These are phyloP conservation scores for Exophiala xenobiotica DNA, from an alignment of 2,329 filamentous ascomycete species.

Conservation along the genomic window DNA sequence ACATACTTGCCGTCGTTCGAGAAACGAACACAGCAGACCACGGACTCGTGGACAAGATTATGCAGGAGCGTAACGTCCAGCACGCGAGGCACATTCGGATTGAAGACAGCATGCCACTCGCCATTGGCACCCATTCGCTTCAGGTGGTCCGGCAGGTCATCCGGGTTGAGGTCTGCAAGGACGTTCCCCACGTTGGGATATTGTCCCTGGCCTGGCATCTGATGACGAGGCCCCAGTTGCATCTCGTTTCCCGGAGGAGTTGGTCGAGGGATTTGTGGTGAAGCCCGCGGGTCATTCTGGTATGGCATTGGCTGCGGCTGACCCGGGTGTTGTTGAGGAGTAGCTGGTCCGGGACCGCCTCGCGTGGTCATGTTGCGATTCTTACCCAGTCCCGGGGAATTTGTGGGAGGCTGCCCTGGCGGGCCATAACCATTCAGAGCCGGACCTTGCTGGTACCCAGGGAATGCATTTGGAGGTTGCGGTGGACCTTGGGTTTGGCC, in stretches of 20 bases:
- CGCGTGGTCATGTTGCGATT: slow-evolving; percentile 61
- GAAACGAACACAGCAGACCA: slow-evolving; percentile 97
- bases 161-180: slow-evolving; percentile 81
- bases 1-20: slow-evolving; percentile 94
- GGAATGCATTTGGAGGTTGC: slow-evolving; percentile 73
- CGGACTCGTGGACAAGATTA: slow-evolving; percentile 88
- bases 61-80: slow-evolving; percentile 93
- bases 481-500: slow-evolving; percentile 55
- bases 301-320: slow-evolving; percentile 59
- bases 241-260: slow-evolving; percentile 55
- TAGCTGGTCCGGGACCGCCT: slow-evolving; percentile 67
- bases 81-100: slow-evolving; percentile 82
- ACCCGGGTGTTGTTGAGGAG: slow-evolving; percentile 80
- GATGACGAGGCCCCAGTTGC: slow-evolving; percentile 28
- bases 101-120: slow-evolving; percentile 98
- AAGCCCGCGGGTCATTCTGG: slow-evolving; percentile 78
- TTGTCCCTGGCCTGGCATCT: slow-evolving; percentile 52
- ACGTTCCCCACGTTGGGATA: slow-evolving; percentile 62
- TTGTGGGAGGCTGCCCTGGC: slow-evolving; percentile 79
- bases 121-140: slow-evolving; percentile 73
- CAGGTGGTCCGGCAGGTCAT: slow-evolving; percentile 77
- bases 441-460: slow-evolving; percentile 65
- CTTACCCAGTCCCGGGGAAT: slow-evolving; percentile 81
- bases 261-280: slow-evolving; percentile 83
- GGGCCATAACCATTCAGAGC: slow-evolving; percentile 72